phyloP scores from a whole-genome alignment of 257 asterid genomes.

The Asclepias syriaca region DNA sequence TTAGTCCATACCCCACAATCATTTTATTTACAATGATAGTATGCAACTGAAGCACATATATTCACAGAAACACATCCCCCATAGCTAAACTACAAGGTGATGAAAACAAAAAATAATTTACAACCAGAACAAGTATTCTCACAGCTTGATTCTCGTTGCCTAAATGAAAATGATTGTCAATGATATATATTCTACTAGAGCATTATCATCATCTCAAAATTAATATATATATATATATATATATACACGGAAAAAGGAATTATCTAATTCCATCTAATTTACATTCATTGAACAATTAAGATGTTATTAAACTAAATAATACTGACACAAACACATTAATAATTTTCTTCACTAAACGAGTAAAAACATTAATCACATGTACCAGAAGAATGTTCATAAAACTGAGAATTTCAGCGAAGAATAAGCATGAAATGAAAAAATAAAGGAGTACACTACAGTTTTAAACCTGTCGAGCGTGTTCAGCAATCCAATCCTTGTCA shows the following conservation, averaged over 20 bases:
- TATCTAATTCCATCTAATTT: neutral
- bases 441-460: neutral
- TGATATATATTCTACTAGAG: neutral
- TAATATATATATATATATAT: neutral
- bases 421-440: neutral
- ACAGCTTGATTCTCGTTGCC: neutral
- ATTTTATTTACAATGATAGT: neutral
- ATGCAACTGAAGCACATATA: neutral
- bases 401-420: neutral
- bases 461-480: no score
- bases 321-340: neutral
- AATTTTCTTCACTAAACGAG: neutral
- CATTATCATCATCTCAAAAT: neutral
- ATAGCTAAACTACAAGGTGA: neutral
- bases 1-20: neutral
- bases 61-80: neutral
- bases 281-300: neutral
- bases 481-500: conserved; percentile 22
- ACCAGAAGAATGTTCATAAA: neutral
- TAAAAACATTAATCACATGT: neutral
- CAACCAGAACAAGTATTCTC: neutral
- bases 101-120: neutral
- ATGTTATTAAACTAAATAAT: neutral
- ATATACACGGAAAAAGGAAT: neutral
- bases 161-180: neutral